Evolutionary conservation across 768 basidiomycete species (phyloP), one percentile per base, ranked within the genome.

Genomic region (Mycena floridula): DNA sequence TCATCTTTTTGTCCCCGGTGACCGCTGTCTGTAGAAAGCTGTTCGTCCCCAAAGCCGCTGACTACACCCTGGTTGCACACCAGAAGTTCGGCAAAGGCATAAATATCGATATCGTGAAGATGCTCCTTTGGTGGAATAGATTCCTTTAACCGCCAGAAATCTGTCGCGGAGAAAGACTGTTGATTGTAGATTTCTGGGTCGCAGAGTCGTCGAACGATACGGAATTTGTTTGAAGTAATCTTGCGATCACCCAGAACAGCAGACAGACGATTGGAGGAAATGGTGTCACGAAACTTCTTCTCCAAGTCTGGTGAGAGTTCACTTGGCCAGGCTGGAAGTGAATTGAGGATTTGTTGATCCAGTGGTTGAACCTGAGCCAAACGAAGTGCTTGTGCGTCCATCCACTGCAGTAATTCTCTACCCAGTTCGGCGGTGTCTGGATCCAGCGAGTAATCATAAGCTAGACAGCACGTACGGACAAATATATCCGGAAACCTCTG

Each of bases 81-180:
- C 9, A 93, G 65, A 11, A 92, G 66, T 7, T 73, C 70, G 13
- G 82, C 75, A 53, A 92, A 93, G 1, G 85, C 85, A 41, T 81
- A 68, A 15, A 85, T 68, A 55, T 91, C 88, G 25, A 79, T 79
- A 27, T 74, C 73, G 39, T 78, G 76, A n/a, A 90, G 63, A 23
- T 72, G 63, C 1, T 68, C 62, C 5, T 54, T 50, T 2, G 70
- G 43, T 5, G 88, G 88, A 35, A 93, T 83, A 54, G 76, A 83
- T 20, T 81, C 79, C 57, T 90, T 91, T 56, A 95, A 64, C 28
- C 80, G 75, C 92, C 92, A 96, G 59, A 94, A 92, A 50, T 85
- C 81, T 7, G 67, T 67, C 42, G 66, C 64, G 0, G 76, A 65
- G 44, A 87, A 88, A 23, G 60, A 58, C 43, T 64, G 60, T n/a